A percentile compares a stretch with the other conserved stretches of the same genome.
Evolutionary conservation across 1,284 basidiomycete genomes (phyloP).

Genomic region (Flammula alnicola): DNA sequence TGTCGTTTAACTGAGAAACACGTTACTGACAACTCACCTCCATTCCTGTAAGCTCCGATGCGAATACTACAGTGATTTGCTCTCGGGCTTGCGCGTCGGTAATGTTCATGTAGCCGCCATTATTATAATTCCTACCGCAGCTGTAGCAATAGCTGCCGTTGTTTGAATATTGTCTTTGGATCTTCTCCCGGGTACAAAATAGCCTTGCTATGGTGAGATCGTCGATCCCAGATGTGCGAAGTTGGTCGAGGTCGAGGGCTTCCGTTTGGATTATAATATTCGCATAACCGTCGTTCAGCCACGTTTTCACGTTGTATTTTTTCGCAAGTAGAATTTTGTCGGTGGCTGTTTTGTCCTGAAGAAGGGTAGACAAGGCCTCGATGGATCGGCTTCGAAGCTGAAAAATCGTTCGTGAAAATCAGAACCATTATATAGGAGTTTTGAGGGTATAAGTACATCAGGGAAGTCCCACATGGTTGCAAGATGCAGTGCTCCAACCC

Average conservation of each 20-base stretch:
- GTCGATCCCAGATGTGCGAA: not conserved
- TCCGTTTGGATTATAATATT: not conserved
- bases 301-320: not conserved
- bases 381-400: not conserved
- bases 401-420: not conserved
- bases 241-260: not conserved
- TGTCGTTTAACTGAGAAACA: too few species aligned
- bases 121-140: too few species aligned
- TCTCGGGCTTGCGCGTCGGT: too few species aligned
- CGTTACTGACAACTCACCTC: too few species aligned
- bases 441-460: not conserved
- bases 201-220: not conserved
- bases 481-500: slow-evolving; percentile 3
- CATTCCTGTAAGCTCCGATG: too few species aligned
- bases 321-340: not conserved
- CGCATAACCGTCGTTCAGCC: not conserved
- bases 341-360: not conserved
- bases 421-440: not conserved
- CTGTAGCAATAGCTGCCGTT: too few species aligned
- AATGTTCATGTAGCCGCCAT: too few species aligned
- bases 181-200: not conserved
- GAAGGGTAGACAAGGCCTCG: not conserved
- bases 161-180: too few species aligned
- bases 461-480: slow-evolving; percentile 12
- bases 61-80: too few species aligned